phyloP scores from a whole-genome alignment of 2,329 filamentous ascomycete genomes.

The Talaromyces sp. region DNA sequence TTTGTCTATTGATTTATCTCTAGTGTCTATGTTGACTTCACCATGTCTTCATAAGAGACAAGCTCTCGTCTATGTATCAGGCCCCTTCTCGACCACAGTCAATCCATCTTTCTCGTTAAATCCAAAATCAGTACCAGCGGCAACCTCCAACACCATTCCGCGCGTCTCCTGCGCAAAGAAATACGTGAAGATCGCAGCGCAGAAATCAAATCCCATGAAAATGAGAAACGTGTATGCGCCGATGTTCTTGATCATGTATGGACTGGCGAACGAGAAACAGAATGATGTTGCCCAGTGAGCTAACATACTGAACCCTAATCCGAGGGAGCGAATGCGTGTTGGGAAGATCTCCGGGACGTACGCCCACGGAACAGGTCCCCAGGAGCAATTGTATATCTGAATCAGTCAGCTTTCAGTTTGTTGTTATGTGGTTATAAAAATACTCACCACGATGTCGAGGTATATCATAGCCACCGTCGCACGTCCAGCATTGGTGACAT shows the following conservation, averaged over 20 bases:
- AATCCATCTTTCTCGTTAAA: constrained; percentile 15
- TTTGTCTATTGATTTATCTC: background rate
- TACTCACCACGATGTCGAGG: constrained; percentile 45
- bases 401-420: background rate
- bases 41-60: too few relatives aligned
- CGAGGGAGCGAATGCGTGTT: constrained; percentile 30
- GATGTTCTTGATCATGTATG: constrained; percentile 43
- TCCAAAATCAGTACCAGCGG: constrained; percentile 25
- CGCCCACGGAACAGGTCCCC: background rate
- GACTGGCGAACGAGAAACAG: constrained; percentile 32
- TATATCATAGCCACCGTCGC: constrained; percentile 53
- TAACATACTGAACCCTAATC: constrained; percentile 30
- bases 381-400: background rate
- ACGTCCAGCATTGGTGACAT: constrained; percentile 48
- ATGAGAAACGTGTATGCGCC: constrained; percentile 45
- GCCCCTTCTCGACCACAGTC: background rate
- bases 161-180: constrained; percentile 55
- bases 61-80: background rate
- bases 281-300: constrained; percentile 34
- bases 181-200: constrained; percentile 49
- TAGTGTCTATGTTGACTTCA: background rate
- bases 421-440: too few relatives aligned
- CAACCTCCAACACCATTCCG: constrained; percentile 48
- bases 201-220: constrained; percentile 41
- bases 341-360: constrained; percentile 15